Evolutionary conservation across 495 filamentous ascomycete genomes (phyloP).

Genomic region (Aspergillus carlsbadensis): DNA sequence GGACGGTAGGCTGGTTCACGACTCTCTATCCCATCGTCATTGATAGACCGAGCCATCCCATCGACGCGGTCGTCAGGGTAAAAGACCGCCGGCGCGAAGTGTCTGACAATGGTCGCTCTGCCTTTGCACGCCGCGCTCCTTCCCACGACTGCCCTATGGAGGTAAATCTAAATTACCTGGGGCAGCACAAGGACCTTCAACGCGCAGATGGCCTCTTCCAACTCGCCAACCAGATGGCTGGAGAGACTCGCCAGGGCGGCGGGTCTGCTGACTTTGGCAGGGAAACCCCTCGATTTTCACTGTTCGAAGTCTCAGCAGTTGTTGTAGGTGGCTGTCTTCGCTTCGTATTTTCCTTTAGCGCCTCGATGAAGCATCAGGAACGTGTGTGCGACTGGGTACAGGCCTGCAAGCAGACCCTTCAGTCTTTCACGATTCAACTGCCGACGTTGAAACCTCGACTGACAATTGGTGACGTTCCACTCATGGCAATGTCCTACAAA

Average conservation of each 20-base stretch:
- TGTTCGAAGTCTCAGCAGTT: slow-evolving; percentile 64
- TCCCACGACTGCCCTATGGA: slow-evolving; percentile 54
- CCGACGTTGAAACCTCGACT: not conserved
- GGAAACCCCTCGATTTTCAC: slow-evolving; percentile 58
- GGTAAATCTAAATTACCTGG: slow-evolving; percentile 60
- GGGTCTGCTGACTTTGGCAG: slow-evolving; percentile 56
- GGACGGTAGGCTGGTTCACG: slow-evolving; percentile 8
- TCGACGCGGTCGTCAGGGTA: not conserved
- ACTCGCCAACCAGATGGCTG: slow-evolving; percentile 40
- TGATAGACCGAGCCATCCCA: not conserved
- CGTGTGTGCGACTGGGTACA: slow-evolving; percentile 39
- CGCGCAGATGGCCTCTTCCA: slow-evolving; percentile 1
- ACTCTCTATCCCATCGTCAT: slow-evolving; percentile 16
- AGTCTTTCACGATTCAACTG: not conserved
- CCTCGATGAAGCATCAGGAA: slow-evolving; percentile 55
- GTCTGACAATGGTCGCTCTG: slow-evolving; percentile 26
- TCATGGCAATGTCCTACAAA: slow-evolving; percentile 59
- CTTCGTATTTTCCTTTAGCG: slow-evolving; percentile 62
- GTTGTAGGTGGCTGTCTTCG: slow-evolving; percentile 58
- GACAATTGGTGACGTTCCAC: slow-evolving; percentile 16
- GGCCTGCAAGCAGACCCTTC: not conserved
- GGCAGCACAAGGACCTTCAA: slow-evolving; percentile 52
- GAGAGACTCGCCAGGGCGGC: slow-evolving; percentile 41
- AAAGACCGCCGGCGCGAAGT: slow-evolving; percentile 23
- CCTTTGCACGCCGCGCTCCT: slow-evolving; percentile 18